phyloP scores from a whole-genome alignment of 2,329 filamentous ascomycete genomes.

The Aspergillus fumigatus region DNA sequence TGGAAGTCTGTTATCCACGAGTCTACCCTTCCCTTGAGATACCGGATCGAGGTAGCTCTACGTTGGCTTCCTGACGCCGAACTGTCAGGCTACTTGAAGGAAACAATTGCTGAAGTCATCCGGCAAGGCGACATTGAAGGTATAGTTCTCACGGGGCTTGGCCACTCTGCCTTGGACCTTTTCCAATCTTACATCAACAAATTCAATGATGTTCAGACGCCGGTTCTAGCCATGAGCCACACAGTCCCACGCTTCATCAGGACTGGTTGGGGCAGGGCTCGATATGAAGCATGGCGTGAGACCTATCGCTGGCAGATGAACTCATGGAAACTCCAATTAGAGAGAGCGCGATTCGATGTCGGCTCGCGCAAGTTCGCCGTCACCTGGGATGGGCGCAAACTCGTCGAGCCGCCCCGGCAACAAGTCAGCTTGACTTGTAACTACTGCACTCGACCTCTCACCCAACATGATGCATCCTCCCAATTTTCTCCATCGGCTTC shows the following conservation, averaged over 20 bases:
- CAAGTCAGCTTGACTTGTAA: constrained; percentile 57
- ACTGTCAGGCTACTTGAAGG: constrained; percentile 50
- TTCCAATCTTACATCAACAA: constrained; percentile 58
- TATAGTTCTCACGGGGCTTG: constrained; percentile 57
- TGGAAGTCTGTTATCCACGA: constrained; percentile 57
- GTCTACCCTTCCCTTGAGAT: constrained; percentile 54
- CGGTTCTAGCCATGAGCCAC: constrained; percentile 56
- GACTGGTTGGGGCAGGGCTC: constrained; percentile 47
- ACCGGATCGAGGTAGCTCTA: constrained; percentile 60
- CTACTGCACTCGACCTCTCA: constrained; percentile 56
- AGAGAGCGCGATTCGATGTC: constrained; percentile 57
- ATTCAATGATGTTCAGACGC: constrained; percentile 59
- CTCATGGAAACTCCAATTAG: constrained; percentile 56
- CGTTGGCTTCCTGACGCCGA: constrained; percentile 45
- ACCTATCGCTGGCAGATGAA: constrained; percentile 59
- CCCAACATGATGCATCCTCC: constrained; percentile 39
- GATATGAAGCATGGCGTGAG: constrained; percentile 58
- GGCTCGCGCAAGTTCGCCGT: constrained; percentile 51
- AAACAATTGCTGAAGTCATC: constrained; percentile 49
- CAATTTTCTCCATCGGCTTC: constrained; percentile 22
- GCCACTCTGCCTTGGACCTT: constrained; percentile 54
- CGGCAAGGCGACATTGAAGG: constrained; percentile 57
- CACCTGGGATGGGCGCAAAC: constrained; percentile 45
- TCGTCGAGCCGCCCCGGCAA: constrained; percentile 47
- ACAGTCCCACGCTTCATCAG: constrained; percentile 56